Conservation (phyloP, 202 grass and related monocot species). For the Dendrocalamus latiflorus region DNA sequence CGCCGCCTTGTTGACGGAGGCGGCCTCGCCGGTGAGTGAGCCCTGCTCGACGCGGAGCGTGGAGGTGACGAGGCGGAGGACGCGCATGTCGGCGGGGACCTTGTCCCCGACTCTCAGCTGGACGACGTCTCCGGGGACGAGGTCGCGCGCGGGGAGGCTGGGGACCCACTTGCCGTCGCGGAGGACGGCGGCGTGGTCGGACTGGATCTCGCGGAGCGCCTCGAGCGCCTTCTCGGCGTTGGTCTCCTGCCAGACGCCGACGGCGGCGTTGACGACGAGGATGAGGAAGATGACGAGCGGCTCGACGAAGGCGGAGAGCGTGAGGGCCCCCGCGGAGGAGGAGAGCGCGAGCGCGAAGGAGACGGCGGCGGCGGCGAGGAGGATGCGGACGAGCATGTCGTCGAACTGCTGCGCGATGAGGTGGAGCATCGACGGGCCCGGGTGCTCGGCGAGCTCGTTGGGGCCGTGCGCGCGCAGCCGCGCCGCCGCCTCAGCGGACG, state of each 20-base stretch:
- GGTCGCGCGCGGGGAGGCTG: constrained; percentile 45
- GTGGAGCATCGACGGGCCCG: constrained; percentile 60
- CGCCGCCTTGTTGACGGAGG: constrained; percentile 78
- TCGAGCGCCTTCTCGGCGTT: constrained; percentile 87
- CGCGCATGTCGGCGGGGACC: constrained; percentile 86
- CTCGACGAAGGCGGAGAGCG: constrained; percentile 78
- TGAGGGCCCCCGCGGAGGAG: constrained; percentile 30
- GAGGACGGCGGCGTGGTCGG: constrained; percentile 60
- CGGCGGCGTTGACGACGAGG: constrained; percentile 79
- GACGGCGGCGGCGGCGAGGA: constrained; percentile 71
- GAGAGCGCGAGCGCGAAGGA: constrained; percentile 77
- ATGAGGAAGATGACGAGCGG: constrained; percentile 96
- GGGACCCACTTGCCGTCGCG: constrained; percentile 51
- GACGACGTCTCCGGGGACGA: constrained; percentile 84
- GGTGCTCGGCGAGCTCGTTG: constrained; percentile 85
- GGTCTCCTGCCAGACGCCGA: constrained; percentile 91
- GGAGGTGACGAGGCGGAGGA: constrained; percentile 53
- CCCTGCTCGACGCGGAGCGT: constrained; percentile 82
- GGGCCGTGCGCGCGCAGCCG: constrained; percentile 31
- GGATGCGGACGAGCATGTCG: constrained; percentile 82
- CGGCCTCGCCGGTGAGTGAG: constrained; percentile 81
- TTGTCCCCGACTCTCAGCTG: constrained; percentile 75
- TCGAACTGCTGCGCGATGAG: constrained; percentile 74
- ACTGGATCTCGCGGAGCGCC: constrained; percentile 87
- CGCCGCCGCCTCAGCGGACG: constrained; percentile 31